Base-by-base conservation (phyloP, 805 yeast genomes). In the Teunomyces aglyptinius region DNA sequence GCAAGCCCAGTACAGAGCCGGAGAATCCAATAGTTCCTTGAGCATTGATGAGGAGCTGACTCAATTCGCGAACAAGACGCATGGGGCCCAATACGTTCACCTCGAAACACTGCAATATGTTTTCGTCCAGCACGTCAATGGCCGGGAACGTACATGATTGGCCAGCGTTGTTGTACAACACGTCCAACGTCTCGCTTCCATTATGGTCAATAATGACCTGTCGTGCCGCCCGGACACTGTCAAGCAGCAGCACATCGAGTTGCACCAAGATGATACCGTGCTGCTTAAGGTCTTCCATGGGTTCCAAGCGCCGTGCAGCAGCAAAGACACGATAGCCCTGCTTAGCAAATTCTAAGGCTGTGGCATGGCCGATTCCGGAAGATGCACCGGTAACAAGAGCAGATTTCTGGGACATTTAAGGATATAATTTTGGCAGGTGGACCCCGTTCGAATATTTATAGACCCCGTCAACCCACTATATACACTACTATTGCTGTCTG, bases 91-190 rank as follows among this genome's bases (percentile, higher is more conserved):
- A 75, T 0, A 86, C 86, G 58, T 87, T 87, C 16, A 84, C 88
- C 42, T 78, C 75, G 58, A 79, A 81, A 46, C 82, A 77, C 51
- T 75, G 75, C 29, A 63, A 67, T 24, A 81, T 54, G 28, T 64
- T 73, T 10, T 74, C 83, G 58, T 85, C 82, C 3, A 76, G 65
- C 2, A 82, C 85, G 63, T 86, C 94, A 40, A 77, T 51, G 0
- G 86, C 88, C 0, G 94, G 88, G 44, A 81, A 72, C 0, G 87
- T 78, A 56, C 91, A 86, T 16, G 89, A 76, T 54, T 78, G 83
- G 13, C 91, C 91, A 1, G 95, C 95, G 61, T 86, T 87, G 63
- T 87, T 86, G 67, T 73, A 85, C 44, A 86, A 63, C 7, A 83
- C 54, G 55, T 86, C 89, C 46, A 85, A 60, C 42, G 73, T 70